Conservation (phyloP, 2,329 filamentous ascomycete genomes). For the Knufia petricola region DNA sequence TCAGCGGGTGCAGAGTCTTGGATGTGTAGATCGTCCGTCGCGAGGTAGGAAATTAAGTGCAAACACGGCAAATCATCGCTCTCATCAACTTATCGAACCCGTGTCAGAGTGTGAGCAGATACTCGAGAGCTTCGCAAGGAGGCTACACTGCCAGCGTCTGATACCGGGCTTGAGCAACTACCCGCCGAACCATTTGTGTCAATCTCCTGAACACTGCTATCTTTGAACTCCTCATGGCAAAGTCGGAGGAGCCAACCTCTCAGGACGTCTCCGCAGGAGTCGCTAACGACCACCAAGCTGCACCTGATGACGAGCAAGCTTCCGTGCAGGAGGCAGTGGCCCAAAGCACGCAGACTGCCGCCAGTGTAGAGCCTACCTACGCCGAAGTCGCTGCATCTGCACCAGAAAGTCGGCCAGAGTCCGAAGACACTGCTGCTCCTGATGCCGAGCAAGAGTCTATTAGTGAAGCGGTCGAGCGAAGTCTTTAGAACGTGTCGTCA, state of each 20-base stretch:
- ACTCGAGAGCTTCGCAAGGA: too few species aligned
- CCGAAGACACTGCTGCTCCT: constrained; percentile 11
- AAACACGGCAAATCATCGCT: constrained; percentile 1
- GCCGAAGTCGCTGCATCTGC: too few species aligned
- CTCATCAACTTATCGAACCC: too few species aligned
- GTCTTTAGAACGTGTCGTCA: constrained; percentile 8
- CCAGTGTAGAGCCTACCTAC: neutral
- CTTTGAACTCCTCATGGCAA: too few species aligned
- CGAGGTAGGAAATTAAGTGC: neutral
- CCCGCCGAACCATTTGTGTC: too few species aligned
- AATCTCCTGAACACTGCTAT: too few species aligned
- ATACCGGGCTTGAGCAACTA: too few species aligned
- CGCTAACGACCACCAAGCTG: neutral
- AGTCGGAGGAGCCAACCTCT: too few species aligned
- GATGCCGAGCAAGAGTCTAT: constrained; percentile 20
- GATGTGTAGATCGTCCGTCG: neutral
- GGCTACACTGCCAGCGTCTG: too few species aligned
- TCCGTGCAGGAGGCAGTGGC: constrained; percentile 16
- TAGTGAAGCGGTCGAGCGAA: constrained; percentile 14
- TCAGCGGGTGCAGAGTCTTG: neutral
- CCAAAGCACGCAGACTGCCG: constrained; percentile 9
- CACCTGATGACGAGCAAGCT: neutral
- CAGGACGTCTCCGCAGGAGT: neutral
- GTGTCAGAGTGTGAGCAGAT: too few species aligned
- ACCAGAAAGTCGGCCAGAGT: neutral